Evolutionary conservation across 1,284 basidiomycete genomes (phyloP).

Genomic region (Microbotryum violaceum): DNA sequence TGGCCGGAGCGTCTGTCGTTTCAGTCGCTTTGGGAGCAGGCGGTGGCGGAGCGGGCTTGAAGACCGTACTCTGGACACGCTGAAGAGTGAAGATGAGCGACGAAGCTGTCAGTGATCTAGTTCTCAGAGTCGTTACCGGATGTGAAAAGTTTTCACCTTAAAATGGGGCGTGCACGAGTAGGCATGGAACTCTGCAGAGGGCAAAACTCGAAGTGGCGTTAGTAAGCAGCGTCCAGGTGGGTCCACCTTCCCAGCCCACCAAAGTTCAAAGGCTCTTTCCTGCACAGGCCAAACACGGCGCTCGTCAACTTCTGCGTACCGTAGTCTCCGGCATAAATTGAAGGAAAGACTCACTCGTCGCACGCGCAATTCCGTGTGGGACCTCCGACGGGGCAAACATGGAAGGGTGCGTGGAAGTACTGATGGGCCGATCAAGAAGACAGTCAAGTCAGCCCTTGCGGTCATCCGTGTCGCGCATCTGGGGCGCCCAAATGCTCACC

Average conservation of each 20-base stretch:
- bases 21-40: not conserved
- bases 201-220: not conserved
- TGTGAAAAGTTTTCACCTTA: slow-evolving; percentile 9
- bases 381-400: too few relatives aligned
- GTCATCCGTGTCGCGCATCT: too few relatives aligned
- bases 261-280: not conserved
- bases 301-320: too few relatives aligned
- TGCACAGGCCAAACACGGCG: too few relatives aligned
- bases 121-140: slow-evolving; percentile 34
- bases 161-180: slow-evolving; percentile 11
- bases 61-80: too few relatives aligned
- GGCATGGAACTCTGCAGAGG: slow-evolving; percentile 9
- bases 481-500: slow-evolving; percentile 30
- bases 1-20: too few relatives aligned
- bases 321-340: too few relatives aligned
- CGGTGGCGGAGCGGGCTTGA: not conserved
- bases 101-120: slow-evolving; percentile 1
- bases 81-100: not conserved
- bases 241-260: not conserved
- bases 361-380: too few relatives aligned
- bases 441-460: too few relatives aligned
- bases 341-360: too few relatives aligned
- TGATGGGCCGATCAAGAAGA: too few relatives aligned
- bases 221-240: not conserved
- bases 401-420: too few relatives aligned